Base-by-base conservation (phyloP, 495 filamentous ascomycete species). In the Margaritispora aquatica region DNA sequence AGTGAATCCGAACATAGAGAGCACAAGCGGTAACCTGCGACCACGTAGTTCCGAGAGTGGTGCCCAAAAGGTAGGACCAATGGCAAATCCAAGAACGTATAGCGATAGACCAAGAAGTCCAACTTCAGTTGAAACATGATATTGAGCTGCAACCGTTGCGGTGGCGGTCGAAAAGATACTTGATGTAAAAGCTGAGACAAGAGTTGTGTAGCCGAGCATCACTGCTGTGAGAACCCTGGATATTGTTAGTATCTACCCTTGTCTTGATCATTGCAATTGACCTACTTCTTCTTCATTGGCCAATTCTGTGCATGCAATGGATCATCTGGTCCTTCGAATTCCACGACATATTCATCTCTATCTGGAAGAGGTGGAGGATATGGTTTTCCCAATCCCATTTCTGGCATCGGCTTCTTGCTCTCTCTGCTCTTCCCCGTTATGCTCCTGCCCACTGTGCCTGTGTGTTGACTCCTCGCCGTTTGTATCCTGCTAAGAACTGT, bases 231-330 rank as follows among this genome's bases (percentile, higher is more conserved):
- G 64, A 21, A 92, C 34, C 66, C 84, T 86, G 19, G 38, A 34
- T 54, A 9, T 48, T 21, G 17, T 53, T 27, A 10, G 56, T 50
- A n/a, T 52, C 23, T 23, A 17, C 2, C 21, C 9, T 53, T 27
- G 34, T 19, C 13, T 26, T n/a, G 27, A n/a, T 36, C 13, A 20
- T 62, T n/a, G 20, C 11, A 44, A 49, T 26, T 24, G 15, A 76
- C 82, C 53, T 71, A 88, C 86, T 95, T 95, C 73, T 87, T 90
- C 60, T 66, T 78, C 24, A 88, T 66, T 0, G 86, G 76, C 91
- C 91, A 96, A 70, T 96, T 96, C 71, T 88, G 86, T 0, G 90
- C 86, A 70, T 96, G 87, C 46, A 87, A 65, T 10, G 89, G 89
- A 69, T 96, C 90, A 62, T 89, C 79, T 1, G 81, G 83, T 0